Evolutionary conservation across 306 rosid genomes (phyloP).

Genomic region (Mucuna pruriens): DNA sequence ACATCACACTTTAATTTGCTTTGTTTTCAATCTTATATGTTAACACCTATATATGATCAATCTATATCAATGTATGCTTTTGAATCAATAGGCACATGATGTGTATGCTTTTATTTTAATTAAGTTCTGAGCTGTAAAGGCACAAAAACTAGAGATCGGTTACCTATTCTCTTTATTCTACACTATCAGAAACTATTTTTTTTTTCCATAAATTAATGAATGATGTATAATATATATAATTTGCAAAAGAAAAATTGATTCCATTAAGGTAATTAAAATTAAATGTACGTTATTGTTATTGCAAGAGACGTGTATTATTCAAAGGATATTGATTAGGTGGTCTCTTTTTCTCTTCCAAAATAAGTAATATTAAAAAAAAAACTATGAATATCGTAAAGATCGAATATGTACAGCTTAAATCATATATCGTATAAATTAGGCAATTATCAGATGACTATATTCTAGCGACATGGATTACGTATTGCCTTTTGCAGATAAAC

Average conservation of each 20-base stretch:
- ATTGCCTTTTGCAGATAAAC: background rate
- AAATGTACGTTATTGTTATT: background rate
- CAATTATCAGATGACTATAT: too few species aligned
- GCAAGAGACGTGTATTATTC: background rate
- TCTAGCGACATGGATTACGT: background rate
- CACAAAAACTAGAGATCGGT: background rate
- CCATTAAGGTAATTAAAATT: background rate
- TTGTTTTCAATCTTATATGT: background rate
- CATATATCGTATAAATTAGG: background rate
- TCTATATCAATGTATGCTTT: background rate
- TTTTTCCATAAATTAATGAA: background rate
- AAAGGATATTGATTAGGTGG: background rate
- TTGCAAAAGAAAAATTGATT: background rate
- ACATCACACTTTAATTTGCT: constrained; percentile 9
- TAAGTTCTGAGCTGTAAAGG: constrained; percentile 10
- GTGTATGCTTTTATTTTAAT: background rate
- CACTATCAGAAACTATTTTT: background rate
- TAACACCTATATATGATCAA: background rate
- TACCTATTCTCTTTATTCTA: background rate
- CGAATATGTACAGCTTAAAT: too few species aligned
- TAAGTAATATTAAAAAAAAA: background rate
- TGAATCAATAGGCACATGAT: constrained; percentile 2
- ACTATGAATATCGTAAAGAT: background rate
- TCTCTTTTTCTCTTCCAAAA: background rate
- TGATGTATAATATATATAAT: background rate